Base-by-base conservation (phyloP, 129 eudicot species). In the Artemisia tridentata region DNA sequence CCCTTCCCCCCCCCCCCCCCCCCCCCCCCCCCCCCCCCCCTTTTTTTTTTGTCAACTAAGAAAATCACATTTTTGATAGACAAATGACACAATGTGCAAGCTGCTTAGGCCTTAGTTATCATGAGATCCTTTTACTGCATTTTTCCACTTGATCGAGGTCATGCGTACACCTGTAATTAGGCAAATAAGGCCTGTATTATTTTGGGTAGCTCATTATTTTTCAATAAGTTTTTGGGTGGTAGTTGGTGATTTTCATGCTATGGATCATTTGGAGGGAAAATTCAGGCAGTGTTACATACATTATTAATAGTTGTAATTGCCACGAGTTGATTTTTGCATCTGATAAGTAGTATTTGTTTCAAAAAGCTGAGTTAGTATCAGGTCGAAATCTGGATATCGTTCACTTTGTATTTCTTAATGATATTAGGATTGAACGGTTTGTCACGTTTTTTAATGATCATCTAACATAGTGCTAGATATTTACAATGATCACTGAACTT, bases 111-210 rank as follows among this genome's bases (percentile, higher is more conserved):
- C 5, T 29, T 25, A 2, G 41, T 34, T 34, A 34, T 34, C 8
- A 25, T 69, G 13, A 53, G 56, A 18, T 13, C 19, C 38, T 41
- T 69, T 63, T 69, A 12, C 18, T 18, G 13, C 16, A 17, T 54
- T 72, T 45, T 58, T 20, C 7, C 21, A 59, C 27, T 45, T 60
- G 17, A 55, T 50, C 17, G 51, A 71, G 46, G 58, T 71, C 19
- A 11, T 18, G 64, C 13, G 14, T 54, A 17, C 13, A 7, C 19
- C 16, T 41, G 7, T 9, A 51, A 7, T 52, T 45, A 8, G 10
- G 12, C 45, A 66, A 56, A n/a, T 55, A 75, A 66, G 34, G 41
- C 27, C n/a, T 48, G 46, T 25, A 65, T 41, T 63, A 19, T 74
- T 34, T 67, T 47, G 61, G 56, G 63, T 66, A 1, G 38, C 45